Evolutionary conservation across 2,329 filamentous ascomycete species (phyloP), one percentile per base, ranked within the genome.

Genomic region (Fusarium paranaense): DNA sequence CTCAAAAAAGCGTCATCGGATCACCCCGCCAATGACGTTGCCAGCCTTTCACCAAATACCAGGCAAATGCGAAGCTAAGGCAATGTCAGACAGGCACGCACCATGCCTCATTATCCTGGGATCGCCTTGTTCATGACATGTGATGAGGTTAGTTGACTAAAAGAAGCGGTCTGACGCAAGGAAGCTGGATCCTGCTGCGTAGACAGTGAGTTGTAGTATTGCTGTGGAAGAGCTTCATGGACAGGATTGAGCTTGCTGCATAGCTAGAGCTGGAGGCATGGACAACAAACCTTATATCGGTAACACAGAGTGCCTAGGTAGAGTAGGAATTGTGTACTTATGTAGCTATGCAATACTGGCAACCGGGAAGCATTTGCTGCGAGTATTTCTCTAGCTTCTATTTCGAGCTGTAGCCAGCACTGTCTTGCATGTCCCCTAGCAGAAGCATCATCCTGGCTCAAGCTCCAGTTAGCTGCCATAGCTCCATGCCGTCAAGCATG

Each of bases 1-100:
- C 72, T 10, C 18, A 11, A 47, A 52, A 20, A 61, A 70, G 63
- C 72, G 72, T 75, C 72, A 75, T 75, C 72, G 56, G 67, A 70
- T 78, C 78, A 77, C 78, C 78, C 78, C 78, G 76, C 78, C 78
- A 79, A 79, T 79, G 78, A 79, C 78, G 78, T 79, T 79, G 66
- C 71, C 45, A 37, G 69, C 66, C 66, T 75, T 54, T 68, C 64
- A 69, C 40, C 10, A 54, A 42, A 22, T 22, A 18, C 64, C 60
- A 56, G 32, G 38, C 35, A 40, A 64, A 60, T 45, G 47, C 58
- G 60, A 54, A 40, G 62, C 62, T 33, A 37, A 68, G 35, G 54
- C 59, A 65, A 62, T 69, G 71, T 72, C 64, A 69, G 58, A 62
- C 45, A 72, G 37, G 37, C 61, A 52, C 47, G 16, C 42, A 67